Percentiles rank a stretch among this genome's conserved stretches.
Evolutionary conservation across 257 asterid species (phyloP).

Genomic region (Salvia splendens): DNA sequence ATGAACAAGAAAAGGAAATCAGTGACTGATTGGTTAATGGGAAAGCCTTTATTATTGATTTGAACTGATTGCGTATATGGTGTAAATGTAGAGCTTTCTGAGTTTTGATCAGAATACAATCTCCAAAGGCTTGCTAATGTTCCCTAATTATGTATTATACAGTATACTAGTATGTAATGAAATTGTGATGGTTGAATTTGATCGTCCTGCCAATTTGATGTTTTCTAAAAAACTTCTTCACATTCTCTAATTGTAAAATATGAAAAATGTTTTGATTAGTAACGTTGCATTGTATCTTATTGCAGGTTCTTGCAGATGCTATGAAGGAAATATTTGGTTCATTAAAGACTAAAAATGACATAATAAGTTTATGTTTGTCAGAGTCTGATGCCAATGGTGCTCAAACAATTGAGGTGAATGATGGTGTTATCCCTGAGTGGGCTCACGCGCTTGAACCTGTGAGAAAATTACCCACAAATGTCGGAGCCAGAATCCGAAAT

Average conservation of each 20-base stretch:
- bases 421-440: slow-evolving; percentile 77
- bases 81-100: neutral
- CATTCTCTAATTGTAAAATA: neutral
- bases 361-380: slow-evolving; percentile 46
- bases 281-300: slow-evolving; percentile 33
- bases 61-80: neutral
- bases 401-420: slow-evolving; percentile 46
- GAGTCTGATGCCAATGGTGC: slow-evolving; percentile 53
- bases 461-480: slow-evolving; percentile 95
- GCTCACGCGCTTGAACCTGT: slow-evolving; percentile 91
- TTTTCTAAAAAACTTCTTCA: slow-evolving; percentile 4
- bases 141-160: too few relatives aligned
- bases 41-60: neutral
- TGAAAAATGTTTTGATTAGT: slow-evolving; percentile 18
- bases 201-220: neutral
- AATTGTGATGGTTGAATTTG: neutral
- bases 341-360: slow-evolving; percentile 50
- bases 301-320: slow-evolving; percentile 93
- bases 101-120: neutral
- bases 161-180: neutral
- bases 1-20: neutral
- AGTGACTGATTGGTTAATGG: neutral
- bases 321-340: slow-evolving; percentile 73
- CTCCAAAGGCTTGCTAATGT: neutral
- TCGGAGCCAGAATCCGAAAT: slow-evolving; percentile 85